Evolutionary conservation across 2,329 filamentous ascomycete species (phyloP), one percentile per base, ranked within the genome.

Genomic region (Lasiodiplodia hormozganensis): DNA sequence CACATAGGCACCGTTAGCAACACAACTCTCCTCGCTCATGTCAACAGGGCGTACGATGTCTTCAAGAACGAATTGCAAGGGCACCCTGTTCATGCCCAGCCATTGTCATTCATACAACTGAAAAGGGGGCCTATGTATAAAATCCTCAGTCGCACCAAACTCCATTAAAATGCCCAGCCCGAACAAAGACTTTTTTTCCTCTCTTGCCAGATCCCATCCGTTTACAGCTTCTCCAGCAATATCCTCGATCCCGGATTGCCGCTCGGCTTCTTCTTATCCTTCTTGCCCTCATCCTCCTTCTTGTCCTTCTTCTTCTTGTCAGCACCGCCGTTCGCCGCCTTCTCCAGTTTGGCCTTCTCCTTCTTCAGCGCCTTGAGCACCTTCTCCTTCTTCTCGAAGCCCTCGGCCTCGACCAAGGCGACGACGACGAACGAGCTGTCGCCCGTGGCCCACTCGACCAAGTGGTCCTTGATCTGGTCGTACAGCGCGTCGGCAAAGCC

Each of bases 351-450:
- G 81, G 91, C 90, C 84, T 89, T 92, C 73, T 90, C 88, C 82
- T 91, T 90, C 82, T 89, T 90, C 73, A 97, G 81, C 16, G 84
- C 87, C 78, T 89, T 88, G 76, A 89, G 83, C 65, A 97, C 82
- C 74, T 92, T 89, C 18, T 86, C 85, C 74, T 86, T 88, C 73
- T 89, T 85, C 31, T 84, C 84, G 74, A 96, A 96, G 51, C 78
- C 77, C 25, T 87, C 84, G 0, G 91, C 87, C 81, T 98, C 95
- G 5, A 94, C 80, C 72, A 98, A 82, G 18, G 89, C 91, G 31
- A 98, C 87, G 4, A 97, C 86, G 12, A 97, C 92, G 74, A 97
- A 98, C 1, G 92, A 92, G 73, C 93, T 94, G 1, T 90, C 87
- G 0, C 94, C 92, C 0, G 90, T 94, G 0, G 95, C 94, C 96